These are phyloP conservation scores for Comarum palustre DNA, from an alignment of 306 rosid genomes.

Conservation along the genomic window DNA sequence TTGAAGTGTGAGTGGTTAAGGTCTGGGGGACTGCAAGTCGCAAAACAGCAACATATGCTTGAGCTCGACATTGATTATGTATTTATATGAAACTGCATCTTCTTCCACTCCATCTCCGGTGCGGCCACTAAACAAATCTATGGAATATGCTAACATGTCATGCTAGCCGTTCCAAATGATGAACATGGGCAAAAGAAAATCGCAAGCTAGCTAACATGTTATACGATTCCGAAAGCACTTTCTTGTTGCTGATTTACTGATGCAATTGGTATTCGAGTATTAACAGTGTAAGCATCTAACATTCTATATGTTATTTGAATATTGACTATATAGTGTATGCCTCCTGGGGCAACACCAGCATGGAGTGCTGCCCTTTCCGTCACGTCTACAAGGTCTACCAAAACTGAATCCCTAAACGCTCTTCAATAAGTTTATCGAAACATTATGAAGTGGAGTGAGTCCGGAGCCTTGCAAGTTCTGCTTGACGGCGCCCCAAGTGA, in stretches of 20 bases:
- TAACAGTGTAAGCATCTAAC: background rate
- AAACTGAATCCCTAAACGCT: slow-evolving; percentile 6
- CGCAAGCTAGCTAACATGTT: background rate
- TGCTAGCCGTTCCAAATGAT: background rate
- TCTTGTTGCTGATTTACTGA: background rate
- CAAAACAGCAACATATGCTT: background rate
- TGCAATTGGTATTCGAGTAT: background rate
- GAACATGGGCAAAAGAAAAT: background rate
- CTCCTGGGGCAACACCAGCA: background rate
- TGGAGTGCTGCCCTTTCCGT: background rate
- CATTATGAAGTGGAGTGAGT: slow-evolving; percentile 33
- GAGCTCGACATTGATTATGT: background rate
- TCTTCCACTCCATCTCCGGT: background rate
- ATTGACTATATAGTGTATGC: background rate
- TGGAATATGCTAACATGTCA: slow-evolving; percentile 1
- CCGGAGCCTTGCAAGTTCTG: slow-evolving; percentile 53
- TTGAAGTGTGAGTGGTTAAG: background rate
- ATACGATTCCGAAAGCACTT: background rate
- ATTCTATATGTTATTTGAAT: slow-evolving; percentile 7
- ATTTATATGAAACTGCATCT: background rate
- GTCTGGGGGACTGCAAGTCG: background rate
- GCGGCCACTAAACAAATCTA: background rate
- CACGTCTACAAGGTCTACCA: background rate
- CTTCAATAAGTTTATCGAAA: slow-evolving; percentile 1
- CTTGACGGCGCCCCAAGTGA: slow-evolving; percentile 76